Base-by-base conservation (phyloP, 768 basidiomycete species). In the Favolaschia claudopus region DNA sequence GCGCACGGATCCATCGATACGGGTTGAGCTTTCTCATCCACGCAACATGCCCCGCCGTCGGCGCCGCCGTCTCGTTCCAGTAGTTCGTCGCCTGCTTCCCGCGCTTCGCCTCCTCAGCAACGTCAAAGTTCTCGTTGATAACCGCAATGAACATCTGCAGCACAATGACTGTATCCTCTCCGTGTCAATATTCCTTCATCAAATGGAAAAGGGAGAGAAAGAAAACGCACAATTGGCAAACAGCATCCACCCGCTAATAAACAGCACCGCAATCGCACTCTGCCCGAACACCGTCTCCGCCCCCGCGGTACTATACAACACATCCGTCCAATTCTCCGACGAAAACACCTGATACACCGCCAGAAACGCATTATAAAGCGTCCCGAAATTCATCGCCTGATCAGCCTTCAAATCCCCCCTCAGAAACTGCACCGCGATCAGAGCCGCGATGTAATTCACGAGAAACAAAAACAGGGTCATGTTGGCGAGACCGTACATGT, bases 101-200 rank as follows among this genome's bases (percentile, higher is more conserved):
- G 49, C 89, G 86, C 78, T 98, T 98, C 25, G 87, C 83, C 69
- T 96, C 93, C 68, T 98, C 96, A 0, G 94, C 94, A 6, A 97
- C 87, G 22, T 89, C 82, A 67, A 99, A 98, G 73, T 96, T 96
- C 79, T 96, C 95, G 68, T 95, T 93, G 80, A 97, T 95, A 40
- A 96, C 95, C 31, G 96, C 96, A 67, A 99, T 93, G 78, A 98
- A 97, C 89, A 98, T 91, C 70, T 96, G 95, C 45, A 96, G 72
- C 9, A 96, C 82, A 67, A 96, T 93, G 79, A 94, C 95, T 96
- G 50, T 7, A 49, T 8, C 36, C 19, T 27, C 19, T 9, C 40
- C 36, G n/a, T 44, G 44, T 56, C 25, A 66, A n/a, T n/a, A n/a
- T n/a, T n/a, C n/a, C n/a, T 44, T 17, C 32, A 25, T 27, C 29